Percentiles rank a stretch among this genome's conserved stretches.
Conservation (phyloP, 2,329 filamentous ascomycete species). For the Akanthomyces lecanii region DNA sequence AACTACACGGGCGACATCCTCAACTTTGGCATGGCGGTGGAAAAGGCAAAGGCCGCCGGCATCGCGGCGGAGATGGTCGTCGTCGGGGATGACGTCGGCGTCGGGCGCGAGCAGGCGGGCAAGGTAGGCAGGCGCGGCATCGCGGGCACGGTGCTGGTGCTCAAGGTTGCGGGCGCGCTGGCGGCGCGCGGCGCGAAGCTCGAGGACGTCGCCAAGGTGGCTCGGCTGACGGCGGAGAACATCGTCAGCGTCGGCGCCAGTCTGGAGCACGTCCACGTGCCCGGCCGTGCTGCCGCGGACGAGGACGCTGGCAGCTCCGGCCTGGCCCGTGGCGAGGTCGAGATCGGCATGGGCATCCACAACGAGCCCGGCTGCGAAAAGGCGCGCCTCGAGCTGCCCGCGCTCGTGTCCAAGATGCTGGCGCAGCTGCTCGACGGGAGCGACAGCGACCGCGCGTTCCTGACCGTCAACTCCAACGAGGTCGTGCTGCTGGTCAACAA, state of each 20-base stretch:
- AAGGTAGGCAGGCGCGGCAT: slow-evolving; percentile 91
- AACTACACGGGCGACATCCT: slow-evolving; percentile 90
- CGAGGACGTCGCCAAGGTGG: slow-evolving; percentile 68
- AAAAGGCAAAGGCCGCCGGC: slow-evolving; percentile 81
- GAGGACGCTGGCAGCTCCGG: slow-evolving; percentile 40
- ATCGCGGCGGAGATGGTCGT: slow-evolving; percentile 82
- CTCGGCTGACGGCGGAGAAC: slow-evolving; percentile 67
- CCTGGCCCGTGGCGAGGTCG: slow-evolving; percentile 54
- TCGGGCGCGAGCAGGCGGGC: slow-evolving; percentile 75
- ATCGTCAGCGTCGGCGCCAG: slow-evolving; percentile 82
- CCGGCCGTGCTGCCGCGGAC: slow-evolving; percentile 62
- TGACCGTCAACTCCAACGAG: slow-evolving; percentile 58
- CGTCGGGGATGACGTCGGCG: slow-evolving; percentile 87
- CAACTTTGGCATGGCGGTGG: slow-evolving; percentile 90
- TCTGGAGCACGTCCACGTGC: slow-evolving; percentile 88
- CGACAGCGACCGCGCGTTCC: slow-evolving; percentile 68
- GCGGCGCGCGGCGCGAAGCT: slow-evolving; percentile 66
- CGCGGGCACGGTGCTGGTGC: slow-evolving; percentile 84
- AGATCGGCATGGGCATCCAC: slow-evolving; percentile 75
- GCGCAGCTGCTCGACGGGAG: slow-evolving; percentile 60
- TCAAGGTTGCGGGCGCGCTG: slow-evolving; percentile 83
- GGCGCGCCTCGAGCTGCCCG: slow-evolving; percentile 47
- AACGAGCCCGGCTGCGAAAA: slow-evolving; percentile 60
- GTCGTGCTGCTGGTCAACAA: slow-evolving; percentile 72
- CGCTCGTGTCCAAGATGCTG: slow-evolving; percentile 62